These are phyloP conservation scores for Skeletonema grethae DNA, from an alignment of 108 stramenopile genomes.

Conservation along the genomic window DNA sequence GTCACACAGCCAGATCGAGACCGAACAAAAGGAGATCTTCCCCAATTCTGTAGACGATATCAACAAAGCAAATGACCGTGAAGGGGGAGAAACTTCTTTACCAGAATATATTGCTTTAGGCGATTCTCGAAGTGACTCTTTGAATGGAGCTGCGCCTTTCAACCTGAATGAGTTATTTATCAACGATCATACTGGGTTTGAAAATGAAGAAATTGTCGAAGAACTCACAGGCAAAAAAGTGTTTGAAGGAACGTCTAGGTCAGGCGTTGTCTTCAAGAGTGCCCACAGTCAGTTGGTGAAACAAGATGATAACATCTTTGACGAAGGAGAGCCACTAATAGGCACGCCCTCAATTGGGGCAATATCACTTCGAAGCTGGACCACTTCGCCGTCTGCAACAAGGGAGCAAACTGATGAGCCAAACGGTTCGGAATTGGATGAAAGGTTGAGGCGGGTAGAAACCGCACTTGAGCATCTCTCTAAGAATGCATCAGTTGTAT, in stretches of 20 bases:
- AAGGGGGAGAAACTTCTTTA: not conserved
- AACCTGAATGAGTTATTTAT: constrained; percentile 1
- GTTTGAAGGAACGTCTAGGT: not conserved
- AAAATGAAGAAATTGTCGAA: not conserved
- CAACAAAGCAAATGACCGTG: not conserved
- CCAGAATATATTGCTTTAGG: not conserved
- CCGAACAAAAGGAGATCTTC: not conserved
- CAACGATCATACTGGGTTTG: not conserved
- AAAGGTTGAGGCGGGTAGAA: constrained; percentile 32
- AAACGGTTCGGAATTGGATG: constrained; percentile 1
- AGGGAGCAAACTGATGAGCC: not conserved
- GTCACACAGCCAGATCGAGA: not conserved
- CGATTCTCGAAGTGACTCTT: not conserved
- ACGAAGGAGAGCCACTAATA: not conserved
- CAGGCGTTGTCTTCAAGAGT: not conserved
- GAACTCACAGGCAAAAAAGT: not conserved
- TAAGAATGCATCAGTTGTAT: not conserved
- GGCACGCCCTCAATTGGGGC: not conserved
- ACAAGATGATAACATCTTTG: not conserved
- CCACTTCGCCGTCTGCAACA: not conserved
- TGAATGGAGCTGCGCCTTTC: not conserved
- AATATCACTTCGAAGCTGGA: constrained; percentile 1
- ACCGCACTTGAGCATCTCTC: constrained; percentile 22
- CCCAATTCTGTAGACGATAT: not conserved
- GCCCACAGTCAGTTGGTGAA: not conserved